A percentile compares a stretch with the other conserved stretches of the same genome.
These are phyloP conservation scores for Arabidopsis arenosa DNA, from an alignment of 345 rosid species.

Conservation along the genomic window DNA sequence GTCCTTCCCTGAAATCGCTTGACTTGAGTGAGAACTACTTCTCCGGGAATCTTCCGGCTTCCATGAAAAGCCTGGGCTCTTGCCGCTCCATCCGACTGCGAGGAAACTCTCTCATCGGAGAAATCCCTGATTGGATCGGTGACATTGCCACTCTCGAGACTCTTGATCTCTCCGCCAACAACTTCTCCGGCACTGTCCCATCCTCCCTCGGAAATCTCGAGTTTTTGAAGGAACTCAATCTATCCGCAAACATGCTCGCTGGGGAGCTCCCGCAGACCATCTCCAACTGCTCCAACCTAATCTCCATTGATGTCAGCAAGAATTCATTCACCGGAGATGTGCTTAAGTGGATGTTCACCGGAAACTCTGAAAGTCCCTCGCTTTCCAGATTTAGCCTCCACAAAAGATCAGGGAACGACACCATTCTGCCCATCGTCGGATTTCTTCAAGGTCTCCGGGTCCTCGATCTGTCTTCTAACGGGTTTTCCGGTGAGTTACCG, in stretches of 20 bases:
- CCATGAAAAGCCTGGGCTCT: constrained; percentile 60
- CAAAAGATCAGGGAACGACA: constrained; percentile 39
- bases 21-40: constrained; percentile 74
- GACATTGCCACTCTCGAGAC: constrained; percentile 61
- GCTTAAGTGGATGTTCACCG: constrained; percentile 61
- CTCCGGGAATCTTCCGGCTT: constrained; percentile 70
- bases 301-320: constrained; percentile 72
- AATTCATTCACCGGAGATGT: constrained; percentile 69
- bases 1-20: constrained; percentile 55
- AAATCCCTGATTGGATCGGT: constrained; percentile 79
- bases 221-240: constrained; percentile 63
- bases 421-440: constrained; percentile 24
- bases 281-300: constrained; percentile 59
- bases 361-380: constrained; percentile 43
- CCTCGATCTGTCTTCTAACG: constrained; percentile 79
- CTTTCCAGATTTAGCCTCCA: constrained; percentile 48
- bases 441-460: constrained; percentile 53
- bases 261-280: constrained; percentile 72
- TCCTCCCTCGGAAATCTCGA: constrained; percentile 67
- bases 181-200: constrained; percentile 64
- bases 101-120: constrained; percentile 65
- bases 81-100: constrained; percentile 57
- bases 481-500: constrained; percentile 69
- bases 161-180: constrained; percentile 82
- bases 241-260: constrained; percentile 63